Base-by-base conservation (phyloP, 2,329 filamentous ascomycete species). In the Cercospora sesami region DNA sequence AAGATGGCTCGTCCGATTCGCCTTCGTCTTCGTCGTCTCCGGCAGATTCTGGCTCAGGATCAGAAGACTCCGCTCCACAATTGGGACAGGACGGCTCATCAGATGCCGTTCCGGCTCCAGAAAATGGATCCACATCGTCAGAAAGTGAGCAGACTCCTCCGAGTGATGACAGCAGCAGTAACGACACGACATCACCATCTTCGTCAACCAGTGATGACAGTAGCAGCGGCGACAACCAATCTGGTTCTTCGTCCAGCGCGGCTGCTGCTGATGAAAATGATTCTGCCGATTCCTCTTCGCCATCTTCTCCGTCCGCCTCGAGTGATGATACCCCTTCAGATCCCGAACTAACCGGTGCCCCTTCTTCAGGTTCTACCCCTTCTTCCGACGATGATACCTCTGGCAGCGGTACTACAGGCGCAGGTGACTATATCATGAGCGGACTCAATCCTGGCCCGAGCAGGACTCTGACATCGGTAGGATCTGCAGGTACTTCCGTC, bases 401-500 rank as follows among this genome's bases (percentile, higher is more conserved):
- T 28, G 48, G 23, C 14, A 28, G 48, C 48, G 48, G 48, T 1
- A 28, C 55, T 33, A 51, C 39, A 31, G 60, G 42, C 26, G 36
- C 36, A 28, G 59, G 59, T 39, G 59, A 63, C 30, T 48, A 51
- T 42, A 48, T 63, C 42, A 51, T 42, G 23, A 63, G 60, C 23
- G 60, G 60, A 28, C 30, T 63, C 23, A 33, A 48, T 63, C 42
- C 60, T 48, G 60, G 39, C n/a, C 26, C 36, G 39, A 30, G 36
- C 42, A 10, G 60, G 39, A 48, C 39, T 31, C 55, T 59, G 55
- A 23, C 55, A 59, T 59, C 55, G 28, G 31, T 33, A 33, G 61
- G 55, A n/a, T 64, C 67, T 36, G 64, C 59, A 16, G 57, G 59
- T 21, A 69, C 68, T 51, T 65, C 60, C 12, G 60, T 68, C 30